Base-by-base conservation (phyloP, 2,329 filamentous ascomycete genomes). In the Hyphodiscus sp. region DNA sequence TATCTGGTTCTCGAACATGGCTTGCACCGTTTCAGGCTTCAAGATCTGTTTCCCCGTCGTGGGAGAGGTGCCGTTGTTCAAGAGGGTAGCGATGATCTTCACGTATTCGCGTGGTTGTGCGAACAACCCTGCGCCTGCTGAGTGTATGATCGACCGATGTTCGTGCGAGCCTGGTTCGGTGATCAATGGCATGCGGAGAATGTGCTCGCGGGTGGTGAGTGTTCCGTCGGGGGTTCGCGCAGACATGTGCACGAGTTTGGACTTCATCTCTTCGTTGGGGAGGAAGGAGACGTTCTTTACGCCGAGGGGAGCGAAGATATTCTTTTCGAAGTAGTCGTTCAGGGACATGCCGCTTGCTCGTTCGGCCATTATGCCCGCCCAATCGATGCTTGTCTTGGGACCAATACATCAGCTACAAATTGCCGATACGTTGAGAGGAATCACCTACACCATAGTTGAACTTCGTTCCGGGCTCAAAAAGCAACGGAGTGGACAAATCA, bases 1-100 rank as follows among this genome's bases (percentile, higher is more conserved):
- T 49, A 85, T 76, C 58, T 83, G 82, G 64, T 88, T 87, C 53
- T 71, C 72, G 66, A 83, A 87, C 80, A 88, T 85, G 30, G 77
- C 68, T 13, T 83, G 74, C 0, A 89, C 77, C 0, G 82, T 86
- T 29, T 75, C 70, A 16, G 75, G 71, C 19, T 73, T 70, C 7
- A 89, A 72, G 30, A 89, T 76, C 49, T 73, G 71, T 0, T 67
- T 65, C 1, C 77, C 76, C 0, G 81, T 87, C 0, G 61, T 72
- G 0, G 85, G 80, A 33, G 76, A 82, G 0, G 71, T 78, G 45
- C 86, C 85, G 56, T 84, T 71, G 63, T 89, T 89, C 23, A 88
- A 69, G 1, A 89, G 69, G 0, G 76, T 74, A 0, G 81, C 75
- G 2, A 89, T 73, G 20, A 87, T 74, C 56, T 80, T 79, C 73